phyloP scores from a whole-genome alignment of 192 early-diverging fungal genomes.

The Geosiphon pyriformis region DNA sequence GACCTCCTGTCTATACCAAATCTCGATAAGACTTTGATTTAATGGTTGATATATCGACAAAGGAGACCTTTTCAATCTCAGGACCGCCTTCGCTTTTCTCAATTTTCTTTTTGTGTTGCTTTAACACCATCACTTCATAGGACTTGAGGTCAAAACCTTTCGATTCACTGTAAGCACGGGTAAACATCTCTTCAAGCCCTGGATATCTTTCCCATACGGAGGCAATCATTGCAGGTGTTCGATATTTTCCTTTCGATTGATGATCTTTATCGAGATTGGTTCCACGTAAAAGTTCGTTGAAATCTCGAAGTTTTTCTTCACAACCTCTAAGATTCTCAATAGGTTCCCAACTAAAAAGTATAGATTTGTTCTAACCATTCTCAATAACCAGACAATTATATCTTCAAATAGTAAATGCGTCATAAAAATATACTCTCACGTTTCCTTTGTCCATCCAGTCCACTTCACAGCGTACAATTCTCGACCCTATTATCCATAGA shows the following conservation, averaged over 20 bases:
- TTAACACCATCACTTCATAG: neutral
- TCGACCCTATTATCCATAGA: neutral
- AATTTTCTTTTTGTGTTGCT: neutral
- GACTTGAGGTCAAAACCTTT: neutral
- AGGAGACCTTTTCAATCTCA: neutral
- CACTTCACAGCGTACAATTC: neutral
- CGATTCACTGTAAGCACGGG: neutral
- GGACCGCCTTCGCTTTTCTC: neutral
- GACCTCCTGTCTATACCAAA: no score
- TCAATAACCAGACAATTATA: no score
- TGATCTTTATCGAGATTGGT: neutral
- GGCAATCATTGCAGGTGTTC: neutral
- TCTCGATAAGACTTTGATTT: neutral
- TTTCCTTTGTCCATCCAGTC: neutral
- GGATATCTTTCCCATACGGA: neutral
- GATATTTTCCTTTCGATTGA: neutral
- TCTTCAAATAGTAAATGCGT: no score
- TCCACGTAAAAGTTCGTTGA: neutral
- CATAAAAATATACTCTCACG: neutral
- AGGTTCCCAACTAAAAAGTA: neutral
- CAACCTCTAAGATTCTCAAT: neutral
- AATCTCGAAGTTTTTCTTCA: neutral
- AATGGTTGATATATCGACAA: neutral
- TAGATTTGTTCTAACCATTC: neutral
- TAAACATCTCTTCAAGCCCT: neutral